A percentile compares a stretch with the other conserved stretches of the same genome.
These are phyloP conservation scores for Geranomyces michiganensis DNA, from an alignment of 192 early-diverging fungal species.

Conservation along the genomic window DNA sequence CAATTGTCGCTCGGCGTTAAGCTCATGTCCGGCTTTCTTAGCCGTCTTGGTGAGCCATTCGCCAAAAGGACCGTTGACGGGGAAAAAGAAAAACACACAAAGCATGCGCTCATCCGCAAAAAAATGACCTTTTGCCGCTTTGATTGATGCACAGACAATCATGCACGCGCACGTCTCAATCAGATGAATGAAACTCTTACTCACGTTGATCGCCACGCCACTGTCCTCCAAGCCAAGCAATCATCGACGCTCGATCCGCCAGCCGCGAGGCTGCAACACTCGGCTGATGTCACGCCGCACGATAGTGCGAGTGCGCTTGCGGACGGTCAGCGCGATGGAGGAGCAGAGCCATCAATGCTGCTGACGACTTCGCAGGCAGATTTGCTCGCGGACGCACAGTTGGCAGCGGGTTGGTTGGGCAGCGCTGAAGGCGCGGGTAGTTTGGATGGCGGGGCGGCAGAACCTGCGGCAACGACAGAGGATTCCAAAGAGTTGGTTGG, in stretches of 20 bases:
- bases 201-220: background rate
- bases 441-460: no score
- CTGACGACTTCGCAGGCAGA: no score
- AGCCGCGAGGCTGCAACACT: conserved; percentile 2
- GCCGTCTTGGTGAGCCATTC: background rate
- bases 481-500: no score
- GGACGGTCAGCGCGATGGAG: background rate
- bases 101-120: background rate
- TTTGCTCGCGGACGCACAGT: no score
- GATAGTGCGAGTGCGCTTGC: conserved; percentile 4
- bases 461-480: no score
- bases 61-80: no score
- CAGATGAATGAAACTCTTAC: conserved; percentile 2
- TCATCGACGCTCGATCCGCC: conserved; percentile 10
- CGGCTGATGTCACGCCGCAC: background rate
- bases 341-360: no score
- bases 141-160: background rate
- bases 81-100: no score
- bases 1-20: background rate
- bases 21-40: conserved; percentile 1
- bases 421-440: no score
- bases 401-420: no score
- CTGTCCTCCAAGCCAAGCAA: conserved; percentile 6
- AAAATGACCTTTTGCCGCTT: background rate
- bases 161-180: background rate